Evolutionary conservation across 306 rosid species (phyloP), one percentile per base, ranked within the genome.

Genomic region (Rosa chinensis): DNA sequence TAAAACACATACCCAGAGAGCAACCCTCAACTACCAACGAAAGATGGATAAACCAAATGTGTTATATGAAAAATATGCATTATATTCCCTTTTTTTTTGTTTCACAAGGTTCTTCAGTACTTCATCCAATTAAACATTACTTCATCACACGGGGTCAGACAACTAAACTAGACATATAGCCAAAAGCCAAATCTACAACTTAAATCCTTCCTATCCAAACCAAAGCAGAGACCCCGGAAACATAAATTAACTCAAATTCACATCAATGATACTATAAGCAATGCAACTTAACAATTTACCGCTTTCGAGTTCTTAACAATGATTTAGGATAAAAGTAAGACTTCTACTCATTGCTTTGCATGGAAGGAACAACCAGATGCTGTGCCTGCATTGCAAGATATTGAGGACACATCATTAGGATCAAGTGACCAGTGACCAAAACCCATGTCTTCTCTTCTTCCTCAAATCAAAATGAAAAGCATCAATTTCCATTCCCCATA

Each of bases 321-420:
- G 47, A 72, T 56, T 73, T 39, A 69, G 28, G 35, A 81, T n/a
- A 32, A 58, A 45, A 63, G 78, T 56, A 73, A 81, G 48, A 66
- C 75, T 78, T 78, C 85, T 80, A 84, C 40, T 77, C 85, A 17
- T 77, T 80, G 69, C 84, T 82, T 66, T 10, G 86, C 80, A 86
- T 72, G 69, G 89, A 79, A 77, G 75, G 85, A 81, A 79, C 77
- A 69, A 85, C 80, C 83, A 84, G 20, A 84, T 84, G 87, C 81
- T 79, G 84, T 42, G 85, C 92, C 83, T 78, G 85, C 74, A 79
- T 37, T 61, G 79, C 79, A 73, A 72, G 18, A 79, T n/a, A 56
- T 35, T 53, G 18, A 61, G 69, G 69, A 85, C 68, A 32, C 71
- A 62, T 32, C 70, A 77, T 84, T 28, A 76, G 25, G 71, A 64